Conservation (phyloP, 352 stramenopile species). For the Blastocystis sp. region DNA sequence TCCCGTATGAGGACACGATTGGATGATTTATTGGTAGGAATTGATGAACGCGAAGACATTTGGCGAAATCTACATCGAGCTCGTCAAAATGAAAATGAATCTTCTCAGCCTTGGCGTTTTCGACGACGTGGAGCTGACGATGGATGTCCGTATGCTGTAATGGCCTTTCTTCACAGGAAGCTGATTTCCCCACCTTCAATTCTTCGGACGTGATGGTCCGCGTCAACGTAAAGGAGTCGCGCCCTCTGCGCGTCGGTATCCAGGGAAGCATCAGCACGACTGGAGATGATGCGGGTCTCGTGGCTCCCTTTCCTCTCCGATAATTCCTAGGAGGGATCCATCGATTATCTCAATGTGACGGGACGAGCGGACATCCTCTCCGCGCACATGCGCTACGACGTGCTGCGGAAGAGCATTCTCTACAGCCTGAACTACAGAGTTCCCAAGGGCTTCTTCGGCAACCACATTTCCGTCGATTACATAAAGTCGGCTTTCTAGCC, state of each 20-base stretch:
- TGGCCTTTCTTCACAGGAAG: neutral
- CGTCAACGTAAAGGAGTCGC: conserved; percentile 20
- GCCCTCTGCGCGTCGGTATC: conserved; percentile 29
- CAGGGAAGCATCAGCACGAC: conserved; percentile 35
- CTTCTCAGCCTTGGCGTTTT: conserved; percentile 51
- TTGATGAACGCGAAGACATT: conserved; percentile 44
- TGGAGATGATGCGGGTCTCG: conserved; percentile 31
- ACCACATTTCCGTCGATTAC: conserved; percentile 25
- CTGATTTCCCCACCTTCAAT: neutral
- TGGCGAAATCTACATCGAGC: conserved; percentile 54
- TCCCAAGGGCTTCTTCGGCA: conserved; percentile 18
- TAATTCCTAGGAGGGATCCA: conserved; percentile 18
- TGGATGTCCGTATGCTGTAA: conserved; percentile 21
- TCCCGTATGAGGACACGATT: neutral
- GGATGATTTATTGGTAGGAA: conserved; percentile 4
- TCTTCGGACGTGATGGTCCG: conserved; percentile 17
- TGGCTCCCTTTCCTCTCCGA: neutral
- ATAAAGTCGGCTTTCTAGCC: conserved; percentile 16
- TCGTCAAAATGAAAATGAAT: conserved; percentile 70
- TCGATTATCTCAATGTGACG: conserved; percentile 30
- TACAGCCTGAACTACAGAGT: conserved; percentile 37
- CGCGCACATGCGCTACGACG: conserved; percentile 37
- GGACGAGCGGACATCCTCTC: conserved; percentile 5
- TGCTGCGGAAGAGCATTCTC: conserved; percentile 27
- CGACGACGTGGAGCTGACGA: conserved; percentile 42